These are phyloP conservation scores for Penicillium sp. DNA, from an alignment of 2,329 filamentous ascomycete species.

Conservation along the genomic window DNA sequence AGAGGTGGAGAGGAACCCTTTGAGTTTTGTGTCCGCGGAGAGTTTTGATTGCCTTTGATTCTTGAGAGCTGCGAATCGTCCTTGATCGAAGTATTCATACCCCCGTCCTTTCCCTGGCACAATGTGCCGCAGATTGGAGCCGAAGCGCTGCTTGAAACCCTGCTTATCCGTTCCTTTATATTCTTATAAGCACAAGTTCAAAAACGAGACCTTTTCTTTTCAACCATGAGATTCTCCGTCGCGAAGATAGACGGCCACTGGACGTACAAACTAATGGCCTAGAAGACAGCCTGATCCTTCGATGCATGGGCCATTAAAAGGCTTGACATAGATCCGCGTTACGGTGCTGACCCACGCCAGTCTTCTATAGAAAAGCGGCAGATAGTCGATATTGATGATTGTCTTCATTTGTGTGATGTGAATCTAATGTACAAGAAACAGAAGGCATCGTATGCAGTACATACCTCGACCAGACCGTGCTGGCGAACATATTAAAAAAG, in stretches of 20 bases:
- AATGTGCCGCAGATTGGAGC: background rate
- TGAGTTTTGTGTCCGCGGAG: background rate
- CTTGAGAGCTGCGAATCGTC: background rate
- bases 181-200: background rate
- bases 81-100: background rate
- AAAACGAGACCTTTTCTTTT: background rate
- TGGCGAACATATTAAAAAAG: conserved; percentile 1
- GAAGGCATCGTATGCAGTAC: conserved; percentile 1
- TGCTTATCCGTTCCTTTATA: background rate
- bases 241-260: too few species aligned
- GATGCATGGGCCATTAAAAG: too few species aligned
- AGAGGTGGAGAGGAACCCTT: background rate
- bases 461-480: conserved; percentile 2
- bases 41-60: background rate
- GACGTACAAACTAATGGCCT: too few species aligned
- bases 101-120: background rate
- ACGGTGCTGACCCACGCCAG: background rate
- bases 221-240: background rate
- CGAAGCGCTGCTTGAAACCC: background rate
- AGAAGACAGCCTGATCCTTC: too few species aligned
- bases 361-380: background rate
- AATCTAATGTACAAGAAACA: conserved; percentile 5
- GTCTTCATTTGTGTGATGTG: background rate
- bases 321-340: too few species aligned
- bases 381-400: background rate